Evolutionary conservation across 306 rosid species (phyloP).

Genomic region (Crotalaria pallida): DNA sequence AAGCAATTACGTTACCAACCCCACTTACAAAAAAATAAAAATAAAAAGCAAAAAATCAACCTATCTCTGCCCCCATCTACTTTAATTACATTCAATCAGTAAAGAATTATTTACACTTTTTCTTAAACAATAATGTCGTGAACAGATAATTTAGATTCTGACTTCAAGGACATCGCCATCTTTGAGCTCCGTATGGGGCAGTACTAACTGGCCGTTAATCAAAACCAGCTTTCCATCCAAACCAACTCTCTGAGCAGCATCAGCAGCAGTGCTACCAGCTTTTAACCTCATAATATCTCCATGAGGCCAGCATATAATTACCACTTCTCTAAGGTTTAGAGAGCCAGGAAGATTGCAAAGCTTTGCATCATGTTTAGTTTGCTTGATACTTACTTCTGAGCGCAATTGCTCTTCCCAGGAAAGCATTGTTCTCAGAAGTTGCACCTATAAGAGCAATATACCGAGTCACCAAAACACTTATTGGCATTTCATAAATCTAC

Average conservation of each 20-base stretch:
- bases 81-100: neutral
- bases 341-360: conserved; percentile 28
- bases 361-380: conserved; percentile 26
- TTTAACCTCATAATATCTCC: conserved; percentile 82
- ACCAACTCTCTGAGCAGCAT: conserved; percentile 91
- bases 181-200: conserved; percentile 75
- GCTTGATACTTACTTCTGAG: conserved; percentile 55
- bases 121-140: neutral
- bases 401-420: conserved; percentile 90
- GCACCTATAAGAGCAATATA: conserved; percentile 47
- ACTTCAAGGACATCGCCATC: conserved; percentile 97
- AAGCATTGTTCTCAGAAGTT: conserved; percentile 77
- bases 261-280: conserved; percentile 92
- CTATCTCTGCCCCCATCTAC: conserved; percentile 11
- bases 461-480: conserved; percentile 3
- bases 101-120: conserved; percentile 34
- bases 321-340: conserved; percentile 68
- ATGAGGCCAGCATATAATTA: conserved; percentile 78
- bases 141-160: conserved; percentile 37
- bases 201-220: conserved; percentile 72
- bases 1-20: neutral
- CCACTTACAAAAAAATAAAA: neutral
- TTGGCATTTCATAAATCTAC: conserved; percentile 3
- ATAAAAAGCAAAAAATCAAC: neutral
- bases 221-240: conserved; percentile 76